Evolutionary conservation across 2,329 filamentous ascomycete genomes (phyloP).

Genomic region (Calonectria hongkongensis): DNA sequence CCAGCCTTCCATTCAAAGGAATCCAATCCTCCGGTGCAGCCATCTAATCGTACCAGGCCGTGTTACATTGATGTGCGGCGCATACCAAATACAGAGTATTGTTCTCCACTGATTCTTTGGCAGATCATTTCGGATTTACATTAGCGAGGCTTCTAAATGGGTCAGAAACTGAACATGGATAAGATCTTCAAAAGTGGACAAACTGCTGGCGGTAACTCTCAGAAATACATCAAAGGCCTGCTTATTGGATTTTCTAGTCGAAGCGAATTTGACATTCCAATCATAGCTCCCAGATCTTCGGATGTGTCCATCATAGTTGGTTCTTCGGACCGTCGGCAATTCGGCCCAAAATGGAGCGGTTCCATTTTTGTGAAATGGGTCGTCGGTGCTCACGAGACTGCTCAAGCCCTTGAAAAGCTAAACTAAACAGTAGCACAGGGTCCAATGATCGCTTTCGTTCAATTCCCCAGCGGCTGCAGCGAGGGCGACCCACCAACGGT

Average conservation of each 20-base stretch:
- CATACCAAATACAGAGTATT: background rate
- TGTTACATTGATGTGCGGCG: background rate
- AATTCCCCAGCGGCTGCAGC: background rate
- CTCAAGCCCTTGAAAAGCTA: background rate
- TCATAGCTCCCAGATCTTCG: no score
- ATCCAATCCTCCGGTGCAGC: no score
- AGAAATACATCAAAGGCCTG: background rate
- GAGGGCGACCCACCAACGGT: background rate
- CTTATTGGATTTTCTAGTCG: background rate
- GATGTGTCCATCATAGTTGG: no score
- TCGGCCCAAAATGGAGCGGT: no score
- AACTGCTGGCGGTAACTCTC: background rate
- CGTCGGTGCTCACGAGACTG: no score
- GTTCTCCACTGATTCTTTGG: background rate
- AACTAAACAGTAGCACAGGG: background rate
- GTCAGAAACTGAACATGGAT: background rate
- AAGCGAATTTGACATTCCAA: background rate
- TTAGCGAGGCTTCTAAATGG: background rate
- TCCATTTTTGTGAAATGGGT: no score
- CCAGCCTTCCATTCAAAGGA: background rate
- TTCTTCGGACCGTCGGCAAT: no score
- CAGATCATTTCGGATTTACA: background rate
- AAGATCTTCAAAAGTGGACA: background rate
- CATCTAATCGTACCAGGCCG: background rate
- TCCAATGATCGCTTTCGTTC: no score